A percentile compares a stretch with the other conserved stretches of the same genome.
Evolutionary conservation across 441 rosid genomes (phyloP).

Genomic region (Oxalis stricta): DNA sequence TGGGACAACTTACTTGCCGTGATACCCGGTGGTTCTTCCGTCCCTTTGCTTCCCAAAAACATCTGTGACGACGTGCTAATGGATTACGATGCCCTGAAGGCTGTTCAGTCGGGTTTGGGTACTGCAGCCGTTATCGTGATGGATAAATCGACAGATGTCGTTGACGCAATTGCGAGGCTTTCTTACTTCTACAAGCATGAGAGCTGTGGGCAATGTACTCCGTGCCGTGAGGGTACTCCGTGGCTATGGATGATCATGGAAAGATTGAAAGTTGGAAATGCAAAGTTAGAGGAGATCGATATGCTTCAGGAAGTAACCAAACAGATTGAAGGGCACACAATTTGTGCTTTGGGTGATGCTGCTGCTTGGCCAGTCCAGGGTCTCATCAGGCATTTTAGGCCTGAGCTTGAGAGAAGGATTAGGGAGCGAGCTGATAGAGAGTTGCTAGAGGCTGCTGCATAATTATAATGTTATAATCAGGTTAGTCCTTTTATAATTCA

Average conservation of each 20-base stretch:
- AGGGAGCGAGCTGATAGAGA: constrained; percentile 83
- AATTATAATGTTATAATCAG: constrained; percentile 37
- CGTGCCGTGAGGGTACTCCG: constrained; percentile 96
- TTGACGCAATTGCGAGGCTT: constrained; percentile 96
- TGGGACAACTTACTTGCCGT: constrained; percentile 96
- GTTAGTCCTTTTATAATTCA: constrained; percentile 22
- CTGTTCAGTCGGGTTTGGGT: constrained; percentile 87
- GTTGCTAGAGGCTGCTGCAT: constrained; percentile 87
- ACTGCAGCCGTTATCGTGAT: constrained; percentile 97
- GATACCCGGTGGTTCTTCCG: constrained; percentile 95
- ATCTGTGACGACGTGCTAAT: constrained; percentile 85
- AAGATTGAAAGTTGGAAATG: constrained; percentile 91
- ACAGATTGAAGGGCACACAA: constrained; percentile 98
- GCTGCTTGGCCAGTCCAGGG: constrained; percentile 99
- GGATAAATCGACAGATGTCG: constrained; percentile 97
- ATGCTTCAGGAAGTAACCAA: constrained; percentile 98
- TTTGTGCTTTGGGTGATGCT: constrained; percentile 98
- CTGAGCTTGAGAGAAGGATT: constrained; percentile 96
- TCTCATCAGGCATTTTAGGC: constrained; percentile 93
- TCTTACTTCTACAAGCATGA: constrained; percentile 99
- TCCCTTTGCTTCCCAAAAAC: constrained; percentile 77
- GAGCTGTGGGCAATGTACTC: constrained; percentile 98
- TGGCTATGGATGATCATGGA: constrained; percentile 99
- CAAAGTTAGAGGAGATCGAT: constrained; percentile 94
- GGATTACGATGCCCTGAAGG: constrained; percentile 98